A percentile compares a stretch with the other conserved stretches of the same genome.
Evolutionary conservation across 768 basidiomycete genomes (phyloP).

Genomic region (Infundibulicybe gibba): DNA sequence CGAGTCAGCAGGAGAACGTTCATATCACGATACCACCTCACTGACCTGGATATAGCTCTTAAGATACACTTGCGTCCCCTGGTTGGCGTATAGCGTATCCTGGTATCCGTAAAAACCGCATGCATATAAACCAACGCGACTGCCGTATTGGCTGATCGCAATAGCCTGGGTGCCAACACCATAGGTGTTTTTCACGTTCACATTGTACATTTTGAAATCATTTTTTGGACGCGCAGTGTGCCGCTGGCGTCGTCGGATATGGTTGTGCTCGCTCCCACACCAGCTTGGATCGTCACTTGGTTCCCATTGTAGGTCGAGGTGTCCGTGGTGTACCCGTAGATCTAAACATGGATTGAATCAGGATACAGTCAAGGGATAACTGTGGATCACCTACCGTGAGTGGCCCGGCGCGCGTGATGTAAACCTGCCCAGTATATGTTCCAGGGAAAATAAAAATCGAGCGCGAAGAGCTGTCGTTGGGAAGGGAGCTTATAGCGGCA

Average conservation of each 20-base stretch:
- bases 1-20: background rate
- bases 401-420: conserved; percentile 41
- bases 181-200: conserved; percentile 45
- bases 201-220: conserved; percentile 46
- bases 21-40: too few species aligned
- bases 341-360: conserved; percentile 17
- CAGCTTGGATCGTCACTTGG: conserved; percentile 34
- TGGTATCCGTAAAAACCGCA: conserved; percentile 46
- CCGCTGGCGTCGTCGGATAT: conserved; percentile 47
- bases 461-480: conserved; percentile 29
- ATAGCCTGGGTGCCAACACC: conserved; percentile 44
- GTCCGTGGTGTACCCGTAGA: conserved; percentile 41
- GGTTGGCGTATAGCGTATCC: conserved; percentile 42
- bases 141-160: conserved; percentile 48
- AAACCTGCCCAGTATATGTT: conserved; percentile 40
- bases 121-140: conserved; percentile 38
- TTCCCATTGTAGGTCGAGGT: conserved; percentile 33
- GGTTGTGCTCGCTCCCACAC: conserved; percentile 27
- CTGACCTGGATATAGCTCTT: conserved; percentile 43
- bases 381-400: conserved; percentile 26
- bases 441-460: conserved; percentile 47
- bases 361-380: background rate
- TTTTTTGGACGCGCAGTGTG: conserved; percentile 45
- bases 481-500: conserved; percentile 37
- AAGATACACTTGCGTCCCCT: conserved; percentile 46